Percentiles rank a stretch among this genome's conserved stretches.
Conservation (phyloP, 2,329 filamentous ascomycete species). For the Ophiognomonia clavigignenti-juglandacearum region DNA sequence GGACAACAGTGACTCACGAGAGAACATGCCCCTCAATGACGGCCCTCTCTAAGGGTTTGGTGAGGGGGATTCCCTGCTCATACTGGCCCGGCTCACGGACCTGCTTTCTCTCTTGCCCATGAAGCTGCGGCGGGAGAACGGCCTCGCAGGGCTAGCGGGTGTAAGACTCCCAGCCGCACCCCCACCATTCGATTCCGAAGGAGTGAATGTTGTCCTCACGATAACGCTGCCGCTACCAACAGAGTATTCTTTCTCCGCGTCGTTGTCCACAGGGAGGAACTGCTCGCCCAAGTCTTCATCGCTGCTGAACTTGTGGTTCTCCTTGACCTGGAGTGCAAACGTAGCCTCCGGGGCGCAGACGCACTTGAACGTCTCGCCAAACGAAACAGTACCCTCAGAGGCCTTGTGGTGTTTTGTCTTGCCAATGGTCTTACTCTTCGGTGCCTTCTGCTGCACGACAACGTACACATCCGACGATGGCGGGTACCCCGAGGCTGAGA, state of each 20-base stretch:
- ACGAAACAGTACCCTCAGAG: conserved; percentile 58
- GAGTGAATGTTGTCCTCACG: conserved; percentile 67
- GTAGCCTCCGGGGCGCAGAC: conserved; percentile 74
- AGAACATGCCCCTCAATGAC: conserved; percentile 10
- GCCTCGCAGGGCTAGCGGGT: conserved; percentile 41
- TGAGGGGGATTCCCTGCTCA: conserved; percentile 39
- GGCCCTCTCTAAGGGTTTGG: conserved; percentile 22
- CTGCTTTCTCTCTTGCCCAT: conserved; percentile 44
- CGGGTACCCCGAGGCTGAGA: conserved; percentile 76
- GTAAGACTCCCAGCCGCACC: conserved; percentile 23
- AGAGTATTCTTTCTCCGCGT: conserved; percentile 66
- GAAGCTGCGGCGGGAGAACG: conserved; percentile 46
- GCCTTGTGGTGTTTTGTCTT: conserved; percentile 91
- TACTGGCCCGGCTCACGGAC: conserved; percentile 23
- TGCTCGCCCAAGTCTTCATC: conserved; percentile 82
- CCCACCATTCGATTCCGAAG: conserved; percentile 37
- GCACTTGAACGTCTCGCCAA: conserved; percentile 75
- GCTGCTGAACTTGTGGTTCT: conserved; percentile 77
- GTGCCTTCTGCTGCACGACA: conserved; percentile 59
- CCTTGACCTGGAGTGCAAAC: conserved; percentile 82
- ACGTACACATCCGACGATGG: conserved; percentile 75
- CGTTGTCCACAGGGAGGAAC: conserved; percentile 75
- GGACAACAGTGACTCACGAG: conserved; percentile 12
- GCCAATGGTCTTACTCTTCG: conserved; percentile 74
- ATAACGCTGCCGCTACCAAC: conserved; percentile 70